Evolutionary conservation across 176 grass and related monocot genomes (phyloP).

Genomic region (Oropetium thomaeum): DNA sequence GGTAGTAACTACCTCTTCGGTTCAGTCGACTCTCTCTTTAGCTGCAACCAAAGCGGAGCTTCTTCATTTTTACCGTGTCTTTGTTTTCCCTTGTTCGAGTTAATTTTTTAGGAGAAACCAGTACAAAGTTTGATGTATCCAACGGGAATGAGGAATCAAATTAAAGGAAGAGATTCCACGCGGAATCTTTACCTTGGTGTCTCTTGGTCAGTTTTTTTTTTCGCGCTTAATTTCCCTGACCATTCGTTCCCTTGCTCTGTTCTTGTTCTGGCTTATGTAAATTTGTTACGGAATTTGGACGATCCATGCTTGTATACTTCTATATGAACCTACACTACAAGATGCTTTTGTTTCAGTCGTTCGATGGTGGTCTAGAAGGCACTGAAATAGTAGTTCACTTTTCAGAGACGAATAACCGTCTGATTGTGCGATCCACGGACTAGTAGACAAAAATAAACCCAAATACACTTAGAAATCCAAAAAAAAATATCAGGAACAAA

Average conservation of each 20-base stretch:
- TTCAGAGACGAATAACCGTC: background rate
- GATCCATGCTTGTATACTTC: no score
- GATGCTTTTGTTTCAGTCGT: no score
- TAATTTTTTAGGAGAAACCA: background rate
- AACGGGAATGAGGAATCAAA: background rate
- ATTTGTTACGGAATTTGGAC: background rate
- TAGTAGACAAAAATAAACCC: background rate
- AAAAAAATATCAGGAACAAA: background rate
- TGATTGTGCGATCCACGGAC: background rate
- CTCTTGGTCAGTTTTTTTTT: background rate
- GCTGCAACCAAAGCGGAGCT: background rate
- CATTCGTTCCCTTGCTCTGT: background rate
- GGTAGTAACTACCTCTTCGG: no score
- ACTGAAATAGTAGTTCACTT: background rate
- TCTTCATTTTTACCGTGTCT: background rate
- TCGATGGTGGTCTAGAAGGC: background rate
- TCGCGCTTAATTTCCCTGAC: background rate
- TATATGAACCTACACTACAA: no score
- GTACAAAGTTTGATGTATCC: background rate
- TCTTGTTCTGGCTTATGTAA: background rate
- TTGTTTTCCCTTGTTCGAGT: background rate
- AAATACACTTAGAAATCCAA: background rate
- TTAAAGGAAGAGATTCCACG: background rate
- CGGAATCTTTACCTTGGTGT: background rate
- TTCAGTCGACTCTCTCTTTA: slow-evolving; percentile 16